Evolutionary conservation across 2,329 filamentous ascomycete genomes (phyloP).

Genomic region (Pseudogymnoascus sp.): DNA sequence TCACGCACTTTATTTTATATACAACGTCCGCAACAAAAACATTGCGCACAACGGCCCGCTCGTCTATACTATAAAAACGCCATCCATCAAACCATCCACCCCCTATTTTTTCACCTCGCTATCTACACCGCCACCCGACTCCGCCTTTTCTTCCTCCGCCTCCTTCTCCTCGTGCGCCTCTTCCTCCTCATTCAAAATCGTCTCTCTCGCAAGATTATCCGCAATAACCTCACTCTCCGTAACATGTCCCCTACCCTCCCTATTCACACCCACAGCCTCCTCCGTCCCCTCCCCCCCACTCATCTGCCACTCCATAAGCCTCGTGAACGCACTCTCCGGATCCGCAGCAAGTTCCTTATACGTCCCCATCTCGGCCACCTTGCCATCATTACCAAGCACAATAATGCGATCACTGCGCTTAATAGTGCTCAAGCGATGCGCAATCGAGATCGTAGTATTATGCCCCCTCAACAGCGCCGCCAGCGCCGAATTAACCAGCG

Average conservation of each 20-base stretch:
- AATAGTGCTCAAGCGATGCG: slow-evolving; percentile 90
- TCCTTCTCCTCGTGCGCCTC: slow-evolving; percentile 16
- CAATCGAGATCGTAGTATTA: slow-evolving; percentile 96
- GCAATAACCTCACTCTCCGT: slow-evolving; percentile 23
- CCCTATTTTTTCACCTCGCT: slow-evolving; percentile 1
- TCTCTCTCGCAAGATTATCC: slow-evolving; percentile 17
- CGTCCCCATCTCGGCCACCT: slow-evolving; percentile 81
- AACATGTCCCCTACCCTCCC: slow-evolving; percentile 21
- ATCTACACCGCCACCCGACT: background rate
- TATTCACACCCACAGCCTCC: slow-evolving; percentile 19
- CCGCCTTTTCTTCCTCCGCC: slow-evolving; percentile 7
- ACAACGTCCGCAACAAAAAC: background rate
- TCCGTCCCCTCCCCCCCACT: slow-evolving; percentile 62
- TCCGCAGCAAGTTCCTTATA: slow-evolving; percentile 69
- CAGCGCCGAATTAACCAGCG: slow-evolving; percentile 86
- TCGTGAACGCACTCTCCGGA: slow-evolving; percentile 76
- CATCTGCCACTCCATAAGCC: slow-evolving; percentile 98
- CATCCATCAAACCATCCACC: background rate
- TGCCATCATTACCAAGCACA: slow-evolving; percentile 76
- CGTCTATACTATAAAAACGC: slow-evolving; percentile 2
- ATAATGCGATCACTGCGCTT: slow-evolving; percentile 93
- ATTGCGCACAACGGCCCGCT: background rate
- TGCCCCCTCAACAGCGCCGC: slow-evolving; percentile 70
- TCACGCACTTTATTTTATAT: background rate
- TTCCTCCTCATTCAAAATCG: slow-evolving; percentile 7